These are phyloP conservation scores for Skeletonema grethae DNA, from an alignment of 108 stramenopile genomes.

Conservation along the genomic window DNA sequence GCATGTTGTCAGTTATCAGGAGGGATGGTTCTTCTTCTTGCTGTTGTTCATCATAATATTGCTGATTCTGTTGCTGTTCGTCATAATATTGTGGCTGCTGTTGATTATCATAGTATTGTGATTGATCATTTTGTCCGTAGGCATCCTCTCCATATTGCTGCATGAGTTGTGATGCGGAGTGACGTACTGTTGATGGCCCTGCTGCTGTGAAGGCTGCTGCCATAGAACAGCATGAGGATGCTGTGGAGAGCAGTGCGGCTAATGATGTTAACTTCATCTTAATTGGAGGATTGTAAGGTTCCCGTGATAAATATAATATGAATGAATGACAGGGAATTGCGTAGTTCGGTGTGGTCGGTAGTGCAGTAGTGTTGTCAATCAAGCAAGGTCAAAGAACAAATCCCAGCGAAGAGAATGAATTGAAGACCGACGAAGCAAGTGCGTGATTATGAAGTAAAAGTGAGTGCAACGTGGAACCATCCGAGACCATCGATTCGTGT, in stretches of 20 bases:
- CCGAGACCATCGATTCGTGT: neutral
- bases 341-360: too few relatives aligned
- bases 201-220: neutral
- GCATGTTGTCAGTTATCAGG: slow-evolving; percentile 25
- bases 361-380: too few relatives aligned
- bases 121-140: neutral
- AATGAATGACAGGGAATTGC: too few relatives aligned
- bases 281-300: neutral
- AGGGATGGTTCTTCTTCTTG: slow-evolving; percentile 17
- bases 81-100: neutral
- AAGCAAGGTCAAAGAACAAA: neutral
- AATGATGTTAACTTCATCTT: neutral
- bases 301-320: too few relatives aligned
- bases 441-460: too few relatives aligned
- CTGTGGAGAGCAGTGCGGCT: slow-evolving; percentile 4
- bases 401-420: too few relatives aligned
- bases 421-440: too few relatives aligned
- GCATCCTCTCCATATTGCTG: neutral
- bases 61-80: neutral
- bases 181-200: neutral
- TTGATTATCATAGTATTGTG: slow-evolving; percentile 5
- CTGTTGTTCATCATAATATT: neutral
- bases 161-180: neutral
- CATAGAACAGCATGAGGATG: neutral
- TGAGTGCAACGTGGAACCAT: neutral